Base-by-base conservation (phyloP, 2,329 filamentous ascomycete species). In the Apiospora koreana region DNA sequence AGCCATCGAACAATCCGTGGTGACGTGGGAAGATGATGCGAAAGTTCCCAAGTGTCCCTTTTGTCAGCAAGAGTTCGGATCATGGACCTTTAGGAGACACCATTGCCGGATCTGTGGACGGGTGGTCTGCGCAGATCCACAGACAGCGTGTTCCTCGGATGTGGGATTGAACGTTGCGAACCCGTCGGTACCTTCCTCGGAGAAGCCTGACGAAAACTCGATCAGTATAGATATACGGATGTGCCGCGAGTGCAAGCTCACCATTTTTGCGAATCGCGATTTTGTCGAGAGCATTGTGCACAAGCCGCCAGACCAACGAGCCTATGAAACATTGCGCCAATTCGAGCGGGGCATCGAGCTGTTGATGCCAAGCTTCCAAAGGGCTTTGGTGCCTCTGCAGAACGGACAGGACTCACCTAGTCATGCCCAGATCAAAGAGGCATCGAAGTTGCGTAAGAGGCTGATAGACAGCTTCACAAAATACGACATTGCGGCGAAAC, bases 31-130 rank as follows among this genome's bases (percentile, higher is more conserved):
- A 80, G 95, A 98, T 68, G 96, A 99, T 80, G 87, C 91, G 0
- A 89, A 86, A 42, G 94, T 99, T 7, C 73, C 86, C 1, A 91
- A 91, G 73, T 99, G 96, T 78, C 96, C 96, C 0, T 97, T 97
- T 77, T 99, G 96, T 77, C 93, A 97, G 78, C 96, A 99, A 77
- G 94, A 97, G 70, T 99, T 99, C 80, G 92, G 94, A 0, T 92
- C 91, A 18, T 98, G 97, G 88, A 93, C 94, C 1, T 97, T 98
- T 77, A 89, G 96, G 76, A 87, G 96, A 74, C 96, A 98, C 80
- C 96, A 99, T 81, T 99, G 96, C 81, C 89, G 96, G 69, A 92
- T 97, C 81, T 99, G 96, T 77, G 96, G 96, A 3, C 89, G 92
- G 58, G 94, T 99, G 0, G 94, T 99, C 0, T 99, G 96, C 78